phyloP scores from a whole-genome alignment of 495 filamentous ascomycete genomes.

The Podospora anserina region DNA sequence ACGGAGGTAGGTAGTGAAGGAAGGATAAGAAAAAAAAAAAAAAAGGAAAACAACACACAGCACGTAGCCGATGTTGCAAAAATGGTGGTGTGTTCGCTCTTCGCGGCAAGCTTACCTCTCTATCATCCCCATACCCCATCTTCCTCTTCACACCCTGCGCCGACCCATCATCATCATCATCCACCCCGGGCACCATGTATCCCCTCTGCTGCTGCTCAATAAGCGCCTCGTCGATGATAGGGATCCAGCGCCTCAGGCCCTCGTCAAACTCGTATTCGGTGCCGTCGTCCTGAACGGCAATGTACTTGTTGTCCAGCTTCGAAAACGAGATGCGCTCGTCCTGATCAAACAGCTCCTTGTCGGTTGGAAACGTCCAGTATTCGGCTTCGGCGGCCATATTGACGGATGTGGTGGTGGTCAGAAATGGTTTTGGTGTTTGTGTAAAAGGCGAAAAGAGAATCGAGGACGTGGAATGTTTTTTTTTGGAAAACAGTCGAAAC shows the following conservation, averaged over 20 bases:
- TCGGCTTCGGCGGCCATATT: constrained; percentile 29
- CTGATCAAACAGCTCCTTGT: constrained; percentile 69
- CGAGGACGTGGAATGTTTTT: neutral
- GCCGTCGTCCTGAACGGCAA: constrained; percentile 81
- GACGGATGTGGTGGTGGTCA: neutral
- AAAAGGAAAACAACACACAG: constrained; percentile 11
- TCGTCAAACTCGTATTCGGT: constrained; percentile 80
- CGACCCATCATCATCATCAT: constrained; percentile 54
- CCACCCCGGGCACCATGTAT: constrained; percentile 56
- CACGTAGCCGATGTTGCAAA: constrained; percentile 16
- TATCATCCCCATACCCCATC: constrained; percentile 57
- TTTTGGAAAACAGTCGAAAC: neutral
- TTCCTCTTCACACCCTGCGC: constrained; percentile 66
- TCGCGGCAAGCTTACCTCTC: constrained; percentile 53
- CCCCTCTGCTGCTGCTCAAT: constrained; percentile 72
- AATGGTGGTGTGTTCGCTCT: constrained; percentile 10
- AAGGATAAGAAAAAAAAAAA: neutral
- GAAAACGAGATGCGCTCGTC: constrained; percentile 87
- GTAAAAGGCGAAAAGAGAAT: neutral
- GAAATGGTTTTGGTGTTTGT: neutral
- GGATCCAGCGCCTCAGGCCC: constrained; percentile 73
- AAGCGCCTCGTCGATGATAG: constrained; percentile 75
- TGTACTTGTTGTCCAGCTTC: constrained; percentile 71
- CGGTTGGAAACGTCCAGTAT: constrained; percentile 59
- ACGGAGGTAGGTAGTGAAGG: neutral